Percentiles rank a stretch among this genome's conserved stretches.
Evolutionary conservation across 2,329 filamentous ascomycete species (phyloP).

Genomic region (Piedraia hortae): DNA sequence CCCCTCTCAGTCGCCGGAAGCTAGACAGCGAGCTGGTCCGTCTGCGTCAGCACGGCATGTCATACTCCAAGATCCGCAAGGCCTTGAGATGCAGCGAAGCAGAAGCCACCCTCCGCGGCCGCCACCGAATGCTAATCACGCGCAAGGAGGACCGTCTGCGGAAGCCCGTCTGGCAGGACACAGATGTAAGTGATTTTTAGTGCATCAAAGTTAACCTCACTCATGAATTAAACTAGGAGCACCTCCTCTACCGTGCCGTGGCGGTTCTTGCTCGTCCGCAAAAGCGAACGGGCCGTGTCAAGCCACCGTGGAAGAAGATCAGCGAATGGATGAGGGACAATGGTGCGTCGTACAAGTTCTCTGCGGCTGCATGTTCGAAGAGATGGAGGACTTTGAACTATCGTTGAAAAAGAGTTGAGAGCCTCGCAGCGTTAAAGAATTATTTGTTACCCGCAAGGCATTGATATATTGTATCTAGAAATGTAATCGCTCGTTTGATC

Average conservation of each 20-base stretch:
- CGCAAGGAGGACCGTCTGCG: conserved; percentile 31
- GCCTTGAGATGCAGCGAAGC: conserved; percentile 31
- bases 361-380: conserved; percentile 33
- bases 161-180: conserved; percentile 33
- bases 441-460: too few species aligned
- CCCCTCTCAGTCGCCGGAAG: too few species aligned
- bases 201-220: too few species aligned
- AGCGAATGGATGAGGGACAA: conserved; percentile 24
- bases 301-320: conserved; percentile 31
- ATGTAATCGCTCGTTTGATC: too few species aligned
- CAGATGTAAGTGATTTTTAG: conserved; percentile 34
- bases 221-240: too few species aligned
- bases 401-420: neutral
- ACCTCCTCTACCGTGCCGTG: too few species aligned
- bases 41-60: conserved; percentile 27
- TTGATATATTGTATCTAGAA: too few species aligned
- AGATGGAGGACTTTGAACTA: conserved; percentile 20
- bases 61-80: conserved; percentile 35
- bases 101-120: conserved; percentile 45
- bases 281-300: conserved; percentile 6
- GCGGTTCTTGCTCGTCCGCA: conserved; percentile 1
- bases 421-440: too few species aligned
- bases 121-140: conserved; percentile 38
- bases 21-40: too few species aligned
- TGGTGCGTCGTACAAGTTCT: conserved; percentile 31